phyloP scores from a whole-genome alignment of 2,329 filamentous ascomycete genomes.

The Xylariaceae sp. region DNA sequence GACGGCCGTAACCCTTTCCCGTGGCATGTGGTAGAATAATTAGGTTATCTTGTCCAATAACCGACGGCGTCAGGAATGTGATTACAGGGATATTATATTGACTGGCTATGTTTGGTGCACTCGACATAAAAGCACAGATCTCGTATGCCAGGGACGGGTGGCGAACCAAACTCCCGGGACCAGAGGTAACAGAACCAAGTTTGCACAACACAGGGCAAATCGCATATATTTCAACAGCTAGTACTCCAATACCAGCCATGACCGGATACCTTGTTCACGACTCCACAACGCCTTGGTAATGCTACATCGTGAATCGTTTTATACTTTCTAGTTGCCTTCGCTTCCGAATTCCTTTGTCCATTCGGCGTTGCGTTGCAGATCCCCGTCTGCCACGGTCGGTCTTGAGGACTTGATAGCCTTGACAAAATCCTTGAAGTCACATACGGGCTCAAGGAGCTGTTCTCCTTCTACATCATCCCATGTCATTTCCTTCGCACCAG shows the following conservation, averaged over 20 bases:
- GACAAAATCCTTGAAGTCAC: slow-evolving; percentile 87
- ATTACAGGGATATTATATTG: too few species aligned
- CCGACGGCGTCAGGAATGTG: too few species aligned
- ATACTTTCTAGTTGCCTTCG: slow-evolving; percentile 56
- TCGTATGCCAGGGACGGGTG: too few species aligned
- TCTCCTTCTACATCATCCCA: slow-evolving; percentile 87
- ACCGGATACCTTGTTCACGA: slow-evolving; percentile 5
- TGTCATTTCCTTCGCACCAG: slow-evolving; percentile 83
- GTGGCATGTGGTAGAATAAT: too few species aligned
- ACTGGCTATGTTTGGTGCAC: too few species aligned
- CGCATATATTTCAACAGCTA: too few species aligned
- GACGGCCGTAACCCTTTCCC: too few species aligned
- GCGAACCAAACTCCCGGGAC: too few species aligned
- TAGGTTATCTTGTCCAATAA: too few species aligned
- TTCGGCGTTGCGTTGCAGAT: slow-evolving; percentile 77
- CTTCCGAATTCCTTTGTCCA: slow-evolving; percentile 97
- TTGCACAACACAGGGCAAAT: too few species aligned
- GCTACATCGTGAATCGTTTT: slow-evolving; percentile 6
- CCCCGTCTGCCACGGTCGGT: slow-evolving; percentile 85
- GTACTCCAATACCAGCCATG: slow-evolving; percentile 1
- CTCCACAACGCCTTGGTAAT: slow-evolving; percentile 23
- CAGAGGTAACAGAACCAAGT: too few species aligned
- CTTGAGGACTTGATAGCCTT: slow-evolving; percentile 84
- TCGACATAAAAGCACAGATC: too few species aligned
- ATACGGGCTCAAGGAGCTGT: slow-evolving; percentile 76